Evolutionary conservation across 2,329 filamentous ascomycete genomes (phyloP), one percentile per base, ranked within the genome.

Genomic region (Fusarium solani-melongenae): DNA sequence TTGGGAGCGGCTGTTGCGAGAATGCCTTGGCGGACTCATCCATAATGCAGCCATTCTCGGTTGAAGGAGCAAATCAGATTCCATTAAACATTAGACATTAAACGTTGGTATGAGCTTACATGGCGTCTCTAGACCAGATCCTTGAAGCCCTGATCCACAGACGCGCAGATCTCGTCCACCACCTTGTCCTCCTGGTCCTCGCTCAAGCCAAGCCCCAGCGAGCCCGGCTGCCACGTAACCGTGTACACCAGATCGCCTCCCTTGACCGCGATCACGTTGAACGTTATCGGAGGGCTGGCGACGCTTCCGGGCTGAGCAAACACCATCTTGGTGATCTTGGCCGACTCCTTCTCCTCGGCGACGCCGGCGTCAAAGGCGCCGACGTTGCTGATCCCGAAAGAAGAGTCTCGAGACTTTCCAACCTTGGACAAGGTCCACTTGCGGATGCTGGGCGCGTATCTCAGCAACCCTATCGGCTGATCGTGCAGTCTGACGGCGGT

Each of bases 241-340:
- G 77, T 78, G 34, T 67, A 78, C 7, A 74, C 55, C 38, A 79
- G 27, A 41, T 64, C 66, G 6, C 70, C 66, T 41, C 66, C 73
- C 60, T 73, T 79, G 38, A 73, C 62, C 15, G 69, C 70, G 9
- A 61, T 64, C 9, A 76, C 55, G 12, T 75, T 79, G 64, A 79
- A 78, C 22, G 24, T 34, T 15, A 79, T 60, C 11, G 76, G 71
- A 33, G 71, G 38, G 4, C 74, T 68, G 11, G 53, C 59, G 20
- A 74, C 66, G 31, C 72, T 67, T n/a, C 76, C 66, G 2, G 77
- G 74, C 39, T 79, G 77, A 31, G 70, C 61, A 69, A 79, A 79
- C 4, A 76, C 58, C 71, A 79, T 67, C 4, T 73, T 69, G 0
- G 56, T 73, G 15, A 79, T 62, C 44, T 36, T 69, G 33, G 53